Conservation (phyloP, 129 eudicot species). For the Pulicaria dysenterica region DNA sequence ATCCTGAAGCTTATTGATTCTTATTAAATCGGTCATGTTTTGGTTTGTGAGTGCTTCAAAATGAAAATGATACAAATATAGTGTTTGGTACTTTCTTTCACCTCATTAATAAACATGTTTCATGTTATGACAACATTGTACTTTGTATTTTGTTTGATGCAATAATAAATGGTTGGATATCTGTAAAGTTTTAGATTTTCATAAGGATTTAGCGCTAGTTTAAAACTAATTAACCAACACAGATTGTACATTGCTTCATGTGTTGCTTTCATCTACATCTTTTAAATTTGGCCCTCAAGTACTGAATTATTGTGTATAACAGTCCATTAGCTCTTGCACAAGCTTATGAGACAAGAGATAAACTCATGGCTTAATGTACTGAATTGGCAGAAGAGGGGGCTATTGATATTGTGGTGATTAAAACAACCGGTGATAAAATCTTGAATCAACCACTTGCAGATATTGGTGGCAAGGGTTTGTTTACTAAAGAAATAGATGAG, state of each 20-base stretch:
- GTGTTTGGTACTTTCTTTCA: too few relatives aligned
- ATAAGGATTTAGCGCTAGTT: too few relatives aligned
- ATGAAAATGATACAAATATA: too few relatives aligned
- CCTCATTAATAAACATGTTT: too few relatives aligned
- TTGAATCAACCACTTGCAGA: conserved; percentile 90
- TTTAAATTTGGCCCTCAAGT: background rate
- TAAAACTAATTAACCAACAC: background rate
- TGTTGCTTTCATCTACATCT: background rate
- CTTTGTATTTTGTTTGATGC: too few relatives aligned
- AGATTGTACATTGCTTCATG: background rate
- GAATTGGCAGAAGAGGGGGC: conserved; percentile 97
- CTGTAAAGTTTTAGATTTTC: background rate
- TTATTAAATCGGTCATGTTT: background rate
- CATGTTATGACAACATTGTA: too few relatives aligned
- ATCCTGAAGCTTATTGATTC: conserved; percentile 11
- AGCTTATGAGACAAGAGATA: conserved; percentile 84
- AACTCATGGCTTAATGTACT: conserved; percentile 65
- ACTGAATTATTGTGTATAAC: conserved; percentile 49
- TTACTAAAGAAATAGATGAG: conserved; percentile 95
- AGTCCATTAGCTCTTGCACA: conserved; percentile 98
- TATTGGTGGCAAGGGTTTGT: conserved; percentile 96
- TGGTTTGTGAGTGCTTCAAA: too few relatives aligned
- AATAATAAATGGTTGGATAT: background rate
- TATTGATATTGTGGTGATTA: conserved; percentile 78
- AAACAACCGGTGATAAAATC: conserved; percentile 94